phyloP scores from a whole-genome alignment of 306 rosid genomes.

The Begonia loranthoides region DNA sequence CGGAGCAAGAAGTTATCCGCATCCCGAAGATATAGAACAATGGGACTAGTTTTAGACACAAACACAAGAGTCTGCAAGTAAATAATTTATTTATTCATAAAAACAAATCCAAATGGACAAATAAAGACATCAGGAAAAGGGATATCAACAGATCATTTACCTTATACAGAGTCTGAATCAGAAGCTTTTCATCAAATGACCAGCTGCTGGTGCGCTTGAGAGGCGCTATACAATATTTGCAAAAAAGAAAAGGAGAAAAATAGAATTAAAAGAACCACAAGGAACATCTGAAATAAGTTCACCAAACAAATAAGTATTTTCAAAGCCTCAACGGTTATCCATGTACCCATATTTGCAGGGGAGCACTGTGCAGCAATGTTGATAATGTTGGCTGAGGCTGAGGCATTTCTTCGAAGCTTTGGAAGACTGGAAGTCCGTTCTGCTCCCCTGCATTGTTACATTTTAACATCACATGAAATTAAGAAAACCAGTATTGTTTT shows the following conservation, averaged over 20 bases:
- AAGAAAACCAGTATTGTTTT: not conserved
- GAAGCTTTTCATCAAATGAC: conserved; percentile 85
- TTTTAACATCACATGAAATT: too few species aligned
- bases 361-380: conserved; percentile 36
- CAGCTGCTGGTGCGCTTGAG: conserved; percentile 70
- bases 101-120: too few species aligned
- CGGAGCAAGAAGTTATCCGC: not conserved
- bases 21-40: not conserved
- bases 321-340: not conserved
- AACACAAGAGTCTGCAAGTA: conserved; percentile 50
- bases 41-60: conserved; percentile 32
- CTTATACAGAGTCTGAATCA: conserved; percentile 73
- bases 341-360: conserved; percentile 42
- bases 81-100: not conserved
- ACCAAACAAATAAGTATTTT: not conserved
- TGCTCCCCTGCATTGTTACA: conserved; percentile 26
- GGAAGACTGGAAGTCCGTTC: conserved; percentile 41
- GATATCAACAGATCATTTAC: conserved; percentile 18
- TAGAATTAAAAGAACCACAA: not conserved
- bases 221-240: conserved; percentile 28
- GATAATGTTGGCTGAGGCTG: conserved; percentile 69
- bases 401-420: conserved; percentile 70
- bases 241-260: conserved; percentile 2
- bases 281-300: not conserved
- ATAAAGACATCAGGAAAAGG: not conserved